Conservation (phyloP, 2,329 filamentous ascomycete genomes). For the Canariomyces notabilis region DNA sequence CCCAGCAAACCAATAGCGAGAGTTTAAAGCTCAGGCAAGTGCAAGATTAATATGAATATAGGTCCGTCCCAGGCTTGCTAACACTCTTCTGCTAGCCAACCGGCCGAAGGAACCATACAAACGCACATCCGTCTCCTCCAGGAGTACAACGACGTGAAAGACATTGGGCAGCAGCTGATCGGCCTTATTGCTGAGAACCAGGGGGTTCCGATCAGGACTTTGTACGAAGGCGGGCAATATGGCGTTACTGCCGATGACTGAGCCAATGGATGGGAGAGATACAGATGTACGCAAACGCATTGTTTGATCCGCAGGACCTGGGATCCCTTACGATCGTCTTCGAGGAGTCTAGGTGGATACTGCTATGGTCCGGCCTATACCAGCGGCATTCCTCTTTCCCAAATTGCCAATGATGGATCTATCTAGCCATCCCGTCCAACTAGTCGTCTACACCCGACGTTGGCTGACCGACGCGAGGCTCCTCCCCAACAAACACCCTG, state of each 20-base stretch:
- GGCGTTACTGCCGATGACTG: conserved; percentile 29
- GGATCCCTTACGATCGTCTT: too few species aligned
- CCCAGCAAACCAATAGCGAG: conserved; percentile 2
- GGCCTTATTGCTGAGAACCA: conserved; percentile 35
- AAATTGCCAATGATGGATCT: too few species aligned
- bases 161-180: conserved; percentile 36
- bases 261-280: background rate
- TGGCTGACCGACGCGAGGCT: too few species aligned
- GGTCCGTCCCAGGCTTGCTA: background rate
- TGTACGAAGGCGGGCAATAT: conserved; percentile 30
- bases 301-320: too few species aligned
- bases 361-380: too few species aligned
- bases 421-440: too few species aligned
- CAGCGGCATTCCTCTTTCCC: too few species aligned
- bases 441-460: too few species aligned
- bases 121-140: conserved; percentile 28
- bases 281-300: too few species aligned
- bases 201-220: conserved; percentile 28
- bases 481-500: too few species aligned
- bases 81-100: conserved; percentile 17
- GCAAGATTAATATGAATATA: background rate
- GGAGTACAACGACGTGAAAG: conserved; percentile 37
- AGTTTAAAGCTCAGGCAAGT: conserved; percentile 12
- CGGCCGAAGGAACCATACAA: conserved; percentile 21
- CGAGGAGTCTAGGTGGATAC: too few species aligned